Base-by-base conservation (phyloP, 805 yeast species). In the Torulaspora franciscae region DNA sequence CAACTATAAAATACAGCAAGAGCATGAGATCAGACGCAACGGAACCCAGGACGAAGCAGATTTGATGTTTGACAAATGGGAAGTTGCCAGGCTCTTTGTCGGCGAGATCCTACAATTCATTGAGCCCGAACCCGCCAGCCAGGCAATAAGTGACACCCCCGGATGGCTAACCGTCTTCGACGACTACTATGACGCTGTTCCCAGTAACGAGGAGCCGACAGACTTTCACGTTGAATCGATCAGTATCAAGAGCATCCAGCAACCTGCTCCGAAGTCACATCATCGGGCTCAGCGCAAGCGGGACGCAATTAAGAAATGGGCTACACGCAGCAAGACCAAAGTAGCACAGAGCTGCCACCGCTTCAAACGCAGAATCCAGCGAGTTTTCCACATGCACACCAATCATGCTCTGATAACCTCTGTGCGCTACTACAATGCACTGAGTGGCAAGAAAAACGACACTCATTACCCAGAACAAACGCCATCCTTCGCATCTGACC, bases 41-140 rank as follows among this genome's bases (percentile, higher is more conserved):
- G 27, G 23, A 10, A 28, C 27, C n/a, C 38, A 42, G 6, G 45
- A 48, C 14, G 43, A 43, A 33, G 49, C 41, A 4, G 52, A 48
- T 13, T 27, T 48, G 15, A 48, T 40, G 47, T 49, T 49, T 27
- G 47, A 50, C 35, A 52, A 52, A 36, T 47, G 45, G 39, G 56
- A 52, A 26, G 42, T 52, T 7, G 51, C 47, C 38, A 40, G 42
- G 25, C 36, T 46, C 35, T 51, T 48, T 23, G 41, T 46, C 33
- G 42, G 34, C 14, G 44, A 45, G 29, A 38, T 51, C 13, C 13
- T 48, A 3, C 41, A 37, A 19, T 48, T 38, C 19, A 44, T 39
- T 4, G 42, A 37, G 26, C 41, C 47, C 10, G 24, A 15, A 11
- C 19, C 19, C 15, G 6, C 32, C 6, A 37, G 29, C 23, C 38